These are phyloP conservation scores for Arthonia radiata DNA, from an alignment of 495 filamentous ascomycete species.

Conservation along the genomic window DNA sequence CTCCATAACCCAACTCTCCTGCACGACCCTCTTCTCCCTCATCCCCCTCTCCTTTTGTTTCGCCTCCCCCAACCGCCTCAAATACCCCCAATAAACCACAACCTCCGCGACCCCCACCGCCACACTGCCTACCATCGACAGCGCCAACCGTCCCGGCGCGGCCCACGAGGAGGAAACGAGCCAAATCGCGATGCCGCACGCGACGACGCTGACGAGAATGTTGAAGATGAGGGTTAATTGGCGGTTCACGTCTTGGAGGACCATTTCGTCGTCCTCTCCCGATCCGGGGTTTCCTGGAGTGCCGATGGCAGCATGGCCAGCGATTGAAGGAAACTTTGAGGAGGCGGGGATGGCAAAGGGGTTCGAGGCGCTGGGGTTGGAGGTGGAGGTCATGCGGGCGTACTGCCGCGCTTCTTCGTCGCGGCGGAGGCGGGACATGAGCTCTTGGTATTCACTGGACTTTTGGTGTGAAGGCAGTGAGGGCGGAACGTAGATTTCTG, in stretches of 20 bases:
- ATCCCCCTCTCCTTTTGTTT: conserved; percentile 37
- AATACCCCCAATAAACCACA: conserved; percentile 65
- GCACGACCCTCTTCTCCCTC: conserved; percentile 36
- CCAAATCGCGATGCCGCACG: conserved; percentile 48
- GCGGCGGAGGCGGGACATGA: conserved; percentile 63
- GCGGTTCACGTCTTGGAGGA: conserved; percentile 37
- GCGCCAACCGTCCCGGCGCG: conserved; percentile 37
- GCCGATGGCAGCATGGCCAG: conserved; percentile 11
- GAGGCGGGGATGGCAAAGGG: conserved; percentile 33
- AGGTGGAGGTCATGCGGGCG: conserved; percentile 45
- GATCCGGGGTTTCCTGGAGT: conserved; percentile 7
- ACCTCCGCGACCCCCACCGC: conserved; percentile 70
- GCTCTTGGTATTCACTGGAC: conserved; percentile 65
- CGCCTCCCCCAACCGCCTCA: conserved; percentile 50
- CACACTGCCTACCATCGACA: conserved; percentile 41
- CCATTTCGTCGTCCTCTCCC: conserved; percentile 16
- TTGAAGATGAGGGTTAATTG: conserved; percentile 54
- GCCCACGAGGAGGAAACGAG: conserved; percentile 44
- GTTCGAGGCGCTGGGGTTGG: conserved; percentile 27
- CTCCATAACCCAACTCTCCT: conserved; percentile 40
- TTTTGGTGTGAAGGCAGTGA: conserved; percentile 28
- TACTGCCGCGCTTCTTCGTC: conserved; percentile 62
- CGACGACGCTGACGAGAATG: conserved; percentile 45
- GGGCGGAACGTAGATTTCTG: conserved; percentile 49
- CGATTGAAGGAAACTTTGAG: conserved; percentile 1